These are phyloP conservation scores for Xylariaceae sp. DNA, from an alignment of 2,329 filamentous ascomycete genomes.

Conservation along the genomic window DNA sequence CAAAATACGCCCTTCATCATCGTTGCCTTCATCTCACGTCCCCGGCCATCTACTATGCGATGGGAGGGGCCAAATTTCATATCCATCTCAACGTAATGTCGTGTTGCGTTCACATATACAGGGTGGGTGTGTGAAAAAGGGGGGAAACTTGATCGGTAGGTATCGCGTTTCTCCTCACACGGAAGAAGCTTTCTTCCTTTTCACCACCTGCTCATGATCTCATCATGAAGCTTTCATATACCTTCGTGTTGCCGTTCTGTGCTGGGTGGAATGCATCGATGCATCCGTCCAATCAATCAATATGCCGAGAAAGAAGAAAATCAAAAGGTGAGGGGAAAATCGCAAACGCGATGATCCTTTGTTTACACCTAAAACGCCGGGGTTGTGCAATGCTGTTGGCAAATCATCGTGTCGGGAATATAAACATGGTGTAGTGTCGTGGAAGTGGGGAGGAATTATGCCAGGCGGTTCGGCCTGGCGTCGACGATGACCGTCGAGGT, in stretches of 20 bases:
- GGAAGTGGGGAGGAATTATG: not conserved
- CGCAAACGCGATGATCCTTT: conserved; percentile 7
- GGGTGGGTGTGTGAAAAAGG: not conserved
- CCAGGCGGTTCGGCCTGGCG: not conserved
- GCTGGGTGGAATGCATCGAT: too few relatives aligned
- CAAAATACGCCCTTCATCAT: too few relatives aligned
- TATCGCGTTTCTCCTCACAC: too few relatives aligned
- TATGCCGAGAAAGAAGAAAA: too few relatives aligned
- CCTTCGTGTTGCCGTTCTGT: not conserved
- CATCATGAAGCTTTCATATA: conserved; percentile 6
- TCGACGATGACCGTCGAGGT: not conserved
- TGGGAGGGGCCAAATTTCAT: conserved; percentile 3
- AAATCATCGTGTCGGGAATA: conserved; percentile 18
- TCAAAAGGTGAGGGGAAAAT: conserved; percentile 1
- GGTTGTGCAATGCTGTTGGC: conserved; percentile 18
- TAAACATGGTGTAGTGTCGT: conserved; percentile 15
- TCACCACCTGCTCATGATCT: conserved; percentile 11
- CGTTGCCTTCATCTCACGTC: not conserved
- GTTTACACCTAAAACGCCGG: conserved; percentile 26
- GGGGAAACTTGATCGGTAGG: not conserved
- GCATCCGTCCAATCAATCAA: too few relatives aligned
- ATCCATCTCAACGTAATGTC: conserved; percentile 16
- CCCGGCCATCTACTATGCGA: not conserved
- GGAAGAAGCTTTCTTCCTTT: not conserved
- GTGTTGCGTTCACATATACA: conserved; percentile 17